Conservation (phyloP, 257 asterid genomes). For the Jasminum sambac region DNA sequence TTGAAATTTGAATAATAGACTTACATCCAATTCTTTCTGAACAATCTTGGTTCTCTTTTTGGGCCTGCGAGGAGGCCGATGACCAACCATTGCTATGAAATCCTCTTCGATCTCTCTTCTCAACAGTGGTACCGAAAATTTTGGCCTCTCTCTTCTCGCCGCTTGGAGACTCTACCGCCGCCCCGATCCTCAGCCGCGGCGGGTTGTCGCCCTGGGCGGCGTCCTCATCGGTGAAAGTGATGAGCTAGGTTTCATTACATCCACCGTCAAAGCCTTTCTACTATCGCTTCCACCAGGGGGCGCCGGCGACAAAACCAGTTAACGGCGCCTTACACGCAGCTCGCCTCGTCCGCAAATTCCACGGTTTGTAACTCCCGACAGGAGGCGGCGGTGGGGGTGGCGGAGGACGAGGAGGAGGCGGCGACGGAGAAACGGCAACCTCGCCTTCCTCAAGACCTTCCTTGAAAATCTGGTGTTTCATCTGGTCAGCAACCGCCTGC, state of each 20-base stretch:
- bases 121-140: slow-evolving; percentile 63
- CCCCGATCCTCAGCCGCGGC: slow-evolving; percentile 35
- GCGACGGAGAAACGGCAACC: slow-evolving; percentile 20
- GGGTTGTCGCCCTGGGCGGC: slow-evolving; percentile 25
- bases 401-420: slow-evolving; percentile 28
- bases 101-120: slow-evolving; percentile 79
- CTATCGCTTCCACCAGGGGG: slow-evolving; percentile 23
- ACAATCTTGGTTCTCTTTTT: slow-evolving; percentile 61
- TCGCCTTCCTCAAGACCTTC: slow-evolving; percentile 51
- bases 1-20: slow-evolving; percentile 11
- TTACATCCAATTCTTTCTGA: slow-evolving; percentile 78
- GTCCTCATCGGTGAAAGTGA: slow-evolving; percentile 36
- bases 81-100: slow-evolving; percentile 61
- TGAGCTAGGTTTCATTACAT: slow-evolving; percentile 33
- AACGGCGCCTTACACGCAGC: slow-evolving; percentile 48
- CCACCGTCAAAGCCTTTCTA: slow-evolving; percentile 36
- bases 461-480: slow-evolving; percentile 66
- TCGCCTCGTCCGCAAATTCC: slow-evolving; percentile 84
- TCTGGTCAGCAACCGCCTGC: slow-evolving; percentile 73
- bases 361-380: slow-evolving; percentile 42
- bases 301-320: slow-evolving; percentile 19
- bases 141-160: slow-evolving; percentile 55
- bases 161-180: slow-evolving; percentile 28
- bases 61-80: slow-evolving; percentile 83
- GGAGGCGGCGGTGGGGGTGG: slow-evolving; percentile 32